A percentile compares a stretch with the other conserved stretches of the same genome.
These are phyloP conservation scores for Fomitopsis betulina DNA, from an alignment of 1,284 basidiomycete species.

Conservation along the genomic window DNA sequence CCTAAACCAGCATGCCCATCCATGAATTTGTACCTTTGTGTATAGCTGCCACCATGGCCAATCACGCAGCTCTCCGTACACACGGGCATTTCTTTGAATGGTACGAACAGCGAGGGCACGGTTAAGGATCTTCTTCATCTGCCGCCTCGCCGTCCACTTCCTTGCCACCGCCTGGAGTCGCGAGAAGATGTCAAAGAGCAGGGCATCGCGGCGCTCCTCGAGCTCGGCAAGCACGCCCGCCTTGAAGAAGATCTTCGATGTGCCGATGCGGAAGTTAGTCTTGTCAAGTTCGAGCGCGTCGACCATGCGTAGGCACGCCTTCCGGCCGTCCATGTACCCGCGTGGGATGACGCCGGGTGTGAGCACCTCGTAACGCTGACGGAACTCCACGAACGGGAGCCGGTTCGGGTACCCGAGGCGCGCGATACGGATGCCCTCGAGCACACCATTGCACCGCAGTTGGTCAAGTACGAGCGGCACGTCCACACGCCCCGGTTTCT, in stretches of 20 bases:
- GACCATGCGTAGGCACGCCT: slow-evolving; percentile 93
- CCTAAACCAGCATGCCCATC: background rate
- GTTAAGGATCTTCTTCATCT: slow-evolving; percentile 95
- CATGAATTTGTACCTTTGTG: slow-evolving; percentile 58
- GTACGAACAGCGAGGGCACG: slow-evolving; percentile 88
- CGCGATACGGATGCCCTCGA: slow-evolving; percentile 98
- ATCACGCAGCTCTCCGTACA: slow-evolving; percentile 85
- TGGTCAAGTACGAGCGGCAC: slow-evolving; percentile 96
- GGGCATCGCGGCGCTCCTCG: slow-evolving; percentile 87
- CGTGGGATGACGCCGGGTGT: slow-evolving; percentile 90
- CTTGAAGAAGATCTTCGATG: slow-evolving; percentile 99
- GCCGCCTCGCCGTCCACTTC: slow-evolving; percentile 83
- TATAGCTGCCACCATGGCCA: slow-evolving; percentile 99
- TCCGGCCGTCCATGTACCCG: slow-evolving; percentile 96
- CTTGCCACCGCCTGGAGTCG: slow-evolving; percentile 83
- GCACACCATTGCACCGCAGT: slow-evolving; percentile 96
- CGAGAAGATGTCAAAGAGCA: slow-evolving; percentile 89
- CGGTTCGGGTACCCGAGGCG: slow-evolving; percentile 97
- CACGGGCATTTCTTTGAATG: slow-evolving; percentile 90
- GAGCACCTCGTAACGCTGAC: slow-evolving; percentile 94
- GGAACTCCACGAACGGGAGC: slow-evolving; percentile 95
- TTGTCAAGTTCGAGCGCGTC: slow-evolving; percentile 87
- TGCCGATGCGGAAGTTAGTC: slow-evolving; percentile 85
- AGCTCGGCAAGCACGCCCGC: slow-evolving; percentile 97
- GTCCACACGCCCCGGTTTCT: slow-evolving; percentile 91